These are phyloP conservation scores for Arthroderma sp. DNA, from an alignment of 2,329 filamentous ascomycete genomes.

Conservation along the genomic window DNA sequence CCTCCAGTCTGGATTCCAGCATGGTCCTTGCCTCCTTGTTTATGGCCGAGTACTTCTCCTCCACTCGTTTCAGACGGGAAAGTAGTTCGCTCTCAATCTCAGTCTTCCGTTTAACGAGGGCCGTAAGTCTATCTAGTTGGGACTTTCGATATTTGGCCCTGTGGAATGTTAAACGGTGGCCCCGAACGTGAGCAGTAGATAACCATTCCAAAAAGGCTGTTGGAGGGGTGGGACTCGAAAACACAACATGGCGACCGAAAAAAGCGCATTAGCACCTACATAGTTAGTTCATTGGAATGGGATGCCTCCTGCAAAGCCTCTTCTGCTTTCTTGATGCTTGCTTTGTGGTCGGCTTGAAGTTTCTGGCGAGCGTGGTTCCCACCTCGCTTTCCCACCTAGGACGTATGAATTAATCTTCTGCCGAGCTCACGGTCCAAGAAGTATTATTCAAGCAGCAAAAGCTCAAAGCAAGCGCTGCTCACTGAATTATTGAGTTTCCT, in stretches of 20 bases:
- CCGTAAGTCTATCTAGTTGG: conserved; percentile 8
- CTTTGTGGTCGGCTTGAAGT: conserved; percentile 10
- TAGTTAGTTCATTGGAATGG: conserved; percentile 3
- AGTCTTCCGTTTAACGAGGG: conserved; percentile 9
- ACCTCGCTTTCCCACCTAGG: conserved; percentile 7
- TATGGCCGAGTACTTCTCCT: conserved; percentile 5
- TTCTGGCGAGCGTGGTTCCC: conserved; percentile 7
- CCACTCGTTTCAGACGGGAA: conserved; percentile 5
- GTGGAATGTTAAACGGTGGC: neutral
- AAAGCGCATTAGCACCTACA: conserved; percentile 5
- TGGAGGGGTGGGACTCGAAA: neutral
- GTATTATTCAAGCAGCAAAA: neutral
- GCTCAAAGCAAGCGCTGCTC: conserved; percentile 5
- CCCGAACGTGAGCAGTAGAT: neutral
- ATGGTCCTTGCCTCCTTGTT: neutral
- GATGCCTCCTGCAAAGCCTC: conserved; percentile 4
- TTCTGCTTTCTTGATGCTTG: conserved; percentile 8
- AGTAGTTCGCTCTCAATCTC: conserved; percentile 12
- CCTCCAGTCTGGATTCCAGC: neutral
- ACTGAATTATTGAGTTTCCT: conserved; percentile 11
- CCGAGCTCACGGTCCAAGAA: no score
- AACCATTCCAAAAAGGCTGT: neutral
- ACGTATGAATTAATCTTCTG: no score
- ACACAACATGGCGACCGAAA: neutral
- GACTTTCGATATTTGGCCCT: conserved; percentile 8